Evolutionary conservation across 202 grass and related monocot species (phyloP).

Genomic region (Carex arenaria): DNA sequence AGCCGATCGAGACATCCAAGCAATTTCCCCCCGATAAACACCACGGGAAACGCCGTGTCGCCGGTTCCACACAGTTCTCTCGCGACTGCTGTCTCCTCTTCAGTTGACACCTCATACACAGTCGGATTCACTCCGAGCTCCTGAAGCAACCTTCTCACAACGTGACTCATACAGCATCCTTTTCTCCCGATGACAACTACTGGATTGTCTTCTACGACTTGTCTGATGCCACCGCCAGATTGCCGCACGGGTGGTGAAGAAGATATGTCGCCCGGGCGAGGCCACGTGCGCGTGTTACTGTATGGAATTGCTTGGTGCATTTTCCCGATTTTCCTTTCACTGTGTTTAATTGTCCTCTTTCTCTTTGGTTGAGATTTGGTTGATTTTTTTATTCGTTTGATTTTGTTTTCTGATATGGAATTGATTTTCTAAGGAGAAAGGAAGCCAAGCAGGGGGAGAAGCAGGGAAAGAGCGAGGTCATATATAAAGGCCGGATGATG

Average conservation of each 20-base stretch:
- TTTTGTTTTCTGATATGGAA: neutral
- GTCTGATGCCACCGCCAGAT: slow-evolving; percentile 1
- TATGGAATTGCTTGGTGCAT: slow-evolving; percentile 82
- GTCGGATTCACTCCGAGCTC: slow-evolving; percentile 87
- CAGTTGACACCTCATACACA: slow-evolving; percentile 76
- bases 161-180: slow-evolving; percentile 89
- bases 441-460: neutral
- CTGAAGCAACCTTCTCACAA: slow-evolving; percentile 75
- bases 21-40: slow-evolving; percentile 87
- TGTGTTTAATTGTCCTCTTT: neutral
- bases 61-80: neutral
- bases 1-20: slow-evolving; percentile 77
- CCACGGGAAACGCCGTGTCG: slow-evolving; percentile 36
- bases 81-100: slow-evolving; percentile 32
- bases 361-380: neutral
- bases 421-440: neutral
- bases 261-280: slow-evolving; percentile 9
- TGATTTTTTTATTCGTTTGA: neutral
- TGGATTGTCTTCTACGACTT: slow-evolving; percentile 71
- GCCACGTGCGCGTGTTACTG: slow-evolving; percentile 54
- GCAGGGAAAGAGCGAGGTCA: neutral
- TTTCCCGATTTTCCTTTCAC: neutral
- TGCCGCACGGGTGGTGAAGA: neutral
- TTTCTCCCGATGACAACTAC: slow-evolving; percentile 70
- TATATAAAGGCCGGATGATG: neutral